Evolutionary conservation across 1,139 yeast species (phyloP), one percentile per base, ranked within the genome.

Genomic region (Lodderomyces elongisporus): DNA sequence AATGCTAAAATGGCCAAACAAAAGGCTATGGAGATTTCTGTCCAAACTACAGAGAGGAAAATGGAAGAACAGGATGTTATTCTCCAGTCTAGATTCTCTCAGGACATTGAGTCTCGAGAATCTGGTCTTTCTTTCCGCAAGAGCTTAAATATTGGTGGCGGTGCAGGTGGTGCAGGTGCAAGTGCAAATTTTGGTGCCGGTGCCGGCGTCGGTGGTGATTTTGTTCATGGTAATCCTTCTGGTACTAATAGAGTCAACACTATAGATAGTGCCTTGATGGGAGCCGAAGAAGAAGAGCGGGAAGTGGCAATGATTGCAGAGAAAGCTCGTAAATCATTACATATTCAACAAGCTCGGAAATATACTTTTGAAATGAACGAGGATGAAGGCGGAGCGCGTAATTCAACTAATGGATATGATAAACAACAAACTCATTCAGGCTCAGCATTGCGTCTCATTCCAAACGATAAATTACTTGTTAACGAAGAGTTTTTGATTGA

Each of bases 401-500:
- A 12, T 5, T 4, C 36, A 14, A 13, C 26, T 7, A 24, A 24
- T 24, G 22, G 22, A 8, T n/a, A n/a, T n/a, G n/a, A n/a, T n/a
- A 18, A 18, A 7, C 22, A 18, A 10, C 12, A 24, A 10, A n/a
- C 12, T 10, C 12, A 24, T 24, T 6, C 14, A 6, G 14, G 9
- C 26, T 10, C 26, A 7, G 26, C 30, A 8, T 15, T 26, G 4
- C 40, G 38, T 13, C 60, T 54, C 32, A 63, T 79, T 33, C 85
- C 89, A 2, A 71, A 71, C 40, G 91, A 83, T 36, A 68, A 66
- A 23, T 53, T 85, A 28, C 66, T 84, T 8, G 55, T 71, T n/a
- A 83, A 85, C 49, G 95, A 87, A 15, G 88, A 77, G 42, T 85
- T 75, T 48, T 66, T 89, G 5, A 56, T 89, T 37, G 96, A 89